These are phyloP conservation scores for Yamadazyma sp. DNA, from an alignment of 1,139 yeast genomes.

Conservation along the genomic window DNA sequence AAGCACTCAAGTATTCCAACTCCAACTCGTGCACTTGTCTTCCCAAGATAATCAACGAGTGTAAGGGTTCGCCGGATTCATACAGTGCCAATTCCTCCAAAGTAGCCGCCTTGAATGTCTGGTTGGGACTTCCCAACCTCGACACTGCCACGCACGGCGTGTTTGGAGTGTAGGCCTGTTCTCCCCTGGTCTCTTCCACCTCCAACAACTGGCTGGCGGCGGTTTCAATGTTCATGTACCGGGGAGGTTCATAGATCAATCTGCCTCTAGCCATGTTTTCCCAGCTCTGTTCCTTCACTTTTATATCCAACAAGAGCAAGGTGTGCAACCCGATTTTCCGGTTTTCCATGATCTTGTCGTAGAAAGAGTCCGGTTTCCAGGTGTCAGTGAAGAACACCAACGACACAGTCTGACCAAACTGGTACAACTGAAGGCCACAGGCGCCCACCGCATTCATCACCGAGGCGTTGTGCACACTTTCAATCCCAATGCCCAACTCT, in stretches of 20 bases:
- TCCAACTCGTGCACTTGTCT: constrained; percentile 94
- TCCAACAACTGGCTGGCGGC: constrained; percentile 88
- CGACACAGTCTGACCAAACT: constrained; percentile 95
- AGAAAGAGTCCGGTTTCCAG: constrained; percentile 97
- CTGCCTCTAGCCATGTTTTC: constrained; percentile 95
- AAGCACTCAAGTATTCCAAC: constrained; percentile 78
- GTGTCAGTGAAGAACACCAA: constrained; percentile 90
- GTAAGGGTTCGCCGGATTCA: constrained; percentile 93
- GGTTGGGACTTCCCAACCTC: constrained; percentile 84
- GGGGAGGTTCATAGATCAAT: constrained; percentile 90
- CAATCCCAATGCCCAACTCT: constrained; percentile 74
- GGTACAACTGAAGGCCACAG: constrained; percentile 92
- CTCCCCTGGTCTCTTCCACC: constrained; percentile 73
- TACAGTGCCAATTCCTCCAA: constrained; percentile 70
- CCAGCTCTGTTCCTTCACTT: constrained; percentile 93
- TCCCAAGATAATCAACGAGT: constrained; percentile 86
- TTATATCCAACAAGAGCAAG: constrained; percentile 81
- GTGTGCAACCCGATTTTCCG: constrained; percentile 90
- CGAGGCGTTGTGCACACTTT: constrained; percentile 90
- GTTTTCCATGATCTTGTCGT: constrained; percentile 85
- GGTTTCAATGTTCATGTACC: constrained; percentile 90
- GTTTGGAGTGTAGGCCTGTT: constrained; percentile 74
- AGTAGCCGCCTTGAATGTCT: constrained; percentile 82
- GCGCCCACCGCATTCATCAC: constrained; percentile 99
- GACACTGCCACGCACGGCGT: constrained; percentile 95